Evolutionary conservation across 1,139 yeast species (phyloP), one percentile per base, ranked within the genome.

Genomic region (Taphrina sp.): DNA sequence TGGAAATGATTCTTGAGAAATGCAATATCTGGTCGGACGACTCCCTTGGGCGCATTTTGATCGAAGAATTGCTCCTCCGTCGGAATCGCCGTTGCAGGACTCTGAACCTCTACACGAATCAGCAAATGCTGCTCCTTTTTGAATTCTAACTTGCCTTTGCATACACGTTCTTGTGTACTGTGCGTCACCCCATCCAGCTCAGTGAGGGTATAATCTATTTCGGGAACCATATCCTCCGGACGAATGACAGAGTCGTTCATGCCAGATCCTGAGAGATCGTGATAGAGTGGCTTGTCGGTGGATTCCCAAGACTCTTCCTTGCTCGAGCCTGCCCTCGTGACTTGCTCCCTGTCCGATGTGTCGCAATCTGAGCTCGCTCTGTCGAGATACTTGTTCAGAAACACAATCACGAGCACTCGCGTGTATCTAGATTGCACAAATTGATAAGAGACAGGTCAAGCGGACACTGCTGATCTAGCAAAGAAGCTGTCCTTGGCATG

Each of bases 1-100:
- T 76, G 74, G 63, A 90, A 84, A 71, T 89, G 96, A 35, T 82
- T 78, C 62, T 78, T 81, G 57, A 92, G 71, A 63, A 86, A 86
- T 45, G 72, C 80, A 64, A 83, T 77, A 67, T 87, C 79, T 17
- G 97, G 96, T 58, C 66, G 66, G 10, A 65, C 61, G 16, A 29
- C 51, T 3, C 47, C 52, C 8, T 34, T 49, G 10, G 65, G 65
- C 29, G 81, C 74, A 60, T 75, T 75, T 12, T 73, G 68, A 41
- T 70, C 71, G 64, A 87, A 90, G 31, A 92, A 74, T 66, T 87
- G 81, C 5, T 72, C 77, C 65, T 89, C 87, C 0, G 76, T 69
- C 0, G 96, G 96, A 20, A 74, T 74, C 49, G 71, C 70, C 28
- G 80, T 71, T 0, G 87, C 87, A 1, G 96, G 94, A 1, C 90